A percentile compares a stretch with the other conserved stretches of the same genome.
Conservation (phyloP, 768 basidiomycete species). For the Melanogaster broomeanus region DNA sequence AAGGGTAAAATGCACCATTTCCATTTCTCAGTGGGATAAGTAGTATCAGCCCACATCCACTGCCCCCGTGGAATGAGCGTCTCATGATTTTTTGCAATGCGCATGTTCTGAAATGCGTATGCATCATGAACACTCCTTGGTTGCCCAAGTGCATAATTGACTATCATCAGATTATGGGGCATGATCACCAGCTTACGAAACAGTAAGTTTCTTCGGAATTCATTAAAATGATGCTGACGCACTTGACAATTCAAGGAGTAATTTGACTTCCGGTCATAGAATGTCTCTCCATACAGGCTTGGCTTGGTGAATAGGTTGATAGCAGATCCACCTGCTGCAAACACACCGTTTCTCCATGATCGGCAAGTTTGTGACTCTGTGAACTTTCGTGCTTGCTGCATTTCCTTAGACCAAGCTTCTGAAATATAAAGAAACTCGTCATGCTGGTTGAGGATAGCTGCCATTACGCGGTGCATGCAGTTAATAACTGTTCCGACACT, state of each 20-base stretch:
- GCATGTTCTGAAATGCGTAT: conserved; percentile 4
- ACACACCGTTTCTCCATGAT: conserved; percentile 38
- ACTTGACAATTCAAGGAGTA: conserved; percentile 23
- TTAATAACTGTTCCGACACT: not conserved
- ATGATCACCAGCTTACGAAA: conserved; percentile 1
- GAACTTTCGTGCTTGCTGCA: not conserved
- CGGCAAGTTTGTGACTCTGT: not conserved
- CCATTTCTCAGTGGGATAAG: conserved; percentile 7
- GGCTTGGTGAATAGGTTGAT: conserved; percentile 13
- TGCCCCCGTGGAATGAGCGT: not conserved
- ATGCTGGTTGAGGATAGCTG: not conserved
- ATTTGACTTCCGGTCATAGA: conserved; percentile 14
- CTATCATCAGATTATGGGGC: conserved; percentile 3
- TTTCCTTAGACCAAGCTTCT: not conserved
- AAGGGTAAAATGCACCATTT: too few species aligned
- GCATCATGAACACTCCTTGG: conserved; percentile 11
- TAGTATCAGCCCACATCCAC: conserved; percentile 15
- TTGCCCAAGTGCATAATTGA: conserved; percentile 7
- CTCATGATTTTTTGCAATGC: not conserved
- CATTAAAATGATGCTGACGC: not conserved
- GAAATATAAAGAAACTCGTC: not conserved
- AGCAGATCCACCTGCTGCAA: conserved; percentile 39
- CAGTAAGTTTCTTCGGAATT: not conserved
- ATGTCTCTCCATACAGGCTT: not conserved
- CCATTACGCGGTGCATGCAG: conserved; percentile 2